These are phyloP conservation scores for Leucosporidium scottii DNA, from an alignment of 768 basidiomycete genomes.

Conservation along the genomic window DNA sequence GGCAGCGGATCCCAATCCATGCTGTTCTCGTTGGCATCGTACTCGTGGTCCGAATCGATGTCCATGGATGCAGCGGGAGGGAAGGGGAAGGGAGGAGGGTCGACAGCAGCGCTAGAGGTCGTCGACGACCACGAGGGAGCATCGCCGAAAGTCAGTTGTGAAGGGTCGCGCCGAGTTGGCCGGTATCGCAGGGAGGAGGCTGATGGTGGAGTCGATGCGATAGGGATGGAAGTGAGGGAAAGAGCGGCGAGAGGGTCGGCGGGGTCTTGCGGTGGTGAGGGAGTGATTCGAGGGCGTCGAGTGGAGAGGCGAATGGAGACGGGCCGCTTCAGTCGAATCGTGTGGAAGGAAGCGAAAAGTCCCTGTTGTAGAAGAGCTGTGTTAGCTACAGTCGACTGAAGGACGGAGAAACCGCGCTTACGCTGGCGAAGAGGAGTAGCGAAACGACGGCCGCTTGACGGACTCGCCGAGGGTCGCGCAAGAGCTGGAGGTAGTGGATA, in stretches of 20 bases:
- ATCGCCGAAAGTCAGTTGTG: not conserved
- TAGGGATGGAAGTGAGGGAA: not conserved
- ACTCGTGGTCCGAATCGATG: slow-evolving; percentile 4
- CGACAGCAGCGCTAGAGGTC: not conserved
- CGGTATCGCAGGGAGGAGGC: not conserved
- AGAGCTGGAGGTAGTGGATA: not conserved
- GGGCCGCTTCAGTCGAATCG: not conserved
- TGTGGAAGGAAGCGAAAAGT: not conserved
- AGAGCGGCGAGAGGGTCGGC: not conserved
- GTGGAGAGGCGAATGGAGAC: not conserved
- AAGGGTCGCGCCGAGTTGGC: not conserved
- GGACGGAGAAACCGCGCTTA: not conserved
- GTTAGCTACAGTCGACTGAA: not conserved
- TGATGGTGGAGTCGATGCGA: slow-evolving; percentile 3
- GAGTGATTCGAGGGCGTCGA: not conserved
- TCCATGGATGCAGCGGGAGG: not conserved
- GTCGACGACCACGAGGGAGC: not conserved
- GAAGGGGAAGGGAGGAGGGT: not conserved
- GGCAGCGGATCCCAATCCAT: slow-evolving; percentile 27
- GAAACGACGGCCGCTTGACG: not conserved
- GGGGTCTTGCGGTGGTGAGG: not conserved
- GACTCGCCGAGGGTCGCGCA: not conserved
- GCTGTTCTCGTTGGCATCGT: slow-evolving; percentile 15
- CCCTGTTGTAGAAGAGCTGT: not conserved
- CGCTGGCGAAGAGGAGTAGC: not conserved